Evolutionary conservation across 1,284 basidiomycete species (phyloP).

Genomic region (Cutaneotrichosporon sp.): DNA sequence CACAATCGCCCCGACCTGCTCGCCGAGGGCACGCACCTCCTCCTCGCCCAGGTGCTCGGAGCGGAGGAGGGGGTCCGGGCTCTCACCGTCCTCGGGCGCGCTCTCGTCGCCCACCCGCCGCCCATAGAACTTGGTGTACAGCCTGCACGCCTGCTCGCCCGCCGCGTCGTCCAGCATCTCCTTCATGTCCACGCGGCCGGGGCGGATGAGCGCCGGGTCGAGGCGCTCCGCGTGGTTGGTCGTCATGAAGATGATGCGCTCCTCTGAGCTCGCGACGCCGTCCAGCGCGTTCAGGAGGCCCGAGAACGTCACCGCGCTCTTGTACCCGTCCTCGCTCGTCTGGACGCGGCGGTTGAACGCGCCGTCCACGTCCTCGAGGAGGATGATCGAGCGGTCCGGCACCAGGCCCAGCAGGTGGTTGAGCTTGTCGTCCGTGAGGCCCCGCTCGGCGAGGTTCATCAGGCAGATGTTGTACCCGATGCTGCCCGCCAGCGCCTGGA

Average conservation of each 20-base stretch:
- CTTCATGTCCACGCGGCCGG: conserved; percentile 87
- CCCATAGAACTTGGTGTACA: conserved; percentile 84
- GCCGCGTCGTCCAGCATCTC: conserved; percentile 86
- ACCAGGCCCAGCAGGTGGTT: conserved; percentile 91
- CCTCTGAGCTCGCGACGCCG: conserved; percentile 94
- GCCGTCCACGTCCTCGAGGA: conserved; percentile 98
- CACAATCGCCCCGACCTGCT: conserved; percentile 61
- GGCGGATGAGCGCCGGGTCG: conserved; percentile 85
- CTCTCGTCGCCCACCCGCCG: conserved; percentile 2
- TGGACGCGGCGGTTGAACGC: conserved; percentile 91
- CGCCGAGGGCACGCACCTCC: conserved; percentile 59
- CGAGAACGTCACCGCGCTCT: conserved; percentile 94
- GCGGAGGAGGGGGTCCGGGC: conserved; percentile 12
- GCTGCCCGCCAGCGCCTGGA: conserved; percentile 91
- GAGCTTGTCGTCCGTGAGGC: conserved; percentile 94
- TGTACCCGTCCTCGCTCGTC: conserved; percentile 88
- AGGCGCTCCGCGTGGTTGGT: conserved; percentile 79
- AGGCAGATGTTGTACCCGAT: conserved; percentile 95
- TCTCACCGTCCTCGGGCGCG: background rate
- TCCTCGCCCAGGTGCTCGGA: conserved; percentile 37
- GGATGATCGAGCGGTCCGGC: conserved; percentile 86
- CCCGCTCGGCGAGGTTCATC: conserved; percentile 93
- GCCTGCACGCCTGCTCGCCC: conserved; percentile 71
- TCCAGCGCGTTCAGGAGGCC: conserved; percentile 97
- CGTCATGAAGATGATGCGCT: conserved; percentile 98